These are phyloP conservation scores for Vigna unguiculata DNA, from an alignment of 306 rosid species.

Conservation along the genomic window DNA sequence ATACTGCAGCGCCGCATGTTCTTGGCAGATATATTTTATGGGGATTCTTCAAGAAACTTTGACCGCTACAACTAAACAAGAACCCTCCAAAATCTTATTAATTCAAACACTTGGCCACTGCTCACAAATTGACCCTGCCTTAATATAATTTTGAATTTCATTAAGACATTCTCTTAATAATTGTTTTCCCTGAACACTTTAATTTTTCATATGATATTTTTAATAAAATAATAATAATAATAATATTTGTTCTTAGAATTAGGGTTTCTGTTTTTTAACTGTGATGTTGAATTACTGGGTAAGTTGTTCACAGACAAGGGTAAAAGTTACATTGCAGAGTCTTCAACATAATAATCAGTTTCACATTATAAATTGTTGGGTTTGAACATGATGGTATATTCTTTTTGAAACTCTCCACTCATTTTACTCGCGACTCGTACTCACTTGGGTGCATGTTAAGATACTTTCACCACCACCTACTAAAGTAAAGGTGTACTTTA, in stretches of 20 bases:
- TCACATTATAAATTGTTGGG: background rate
- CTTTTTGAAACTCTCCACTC: background rate
- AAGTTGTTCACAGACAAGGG: too few species aligned
- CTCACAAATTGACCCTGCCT: slow-evolving; percentile 48
- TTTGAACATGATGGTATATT: background rate
- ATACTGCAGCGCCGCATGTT: slow-evolving; percentile 38
- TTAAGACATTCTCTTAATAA: slow-evolving; percentile 10
- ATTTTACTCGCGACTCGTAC: background rate
- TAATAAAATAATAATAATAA: too few species aligned
- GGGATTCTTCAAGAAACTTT: slow-evolving; percentile 57
- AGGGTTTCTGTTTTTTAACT: too few species aligned
- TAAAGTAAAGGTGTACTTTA: background rate
- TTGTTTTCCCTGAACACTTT: background rate
- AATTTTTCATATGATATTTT: too few species aligned
- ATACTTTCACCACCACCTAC: background rate
- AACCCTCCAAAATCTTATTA: background rate
- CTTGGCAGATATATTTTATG: slow-evolving; percentile 40
- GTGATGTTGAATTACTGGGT: too few species aligned
- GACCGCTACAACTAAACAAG: slow-evolving; percentile 45
- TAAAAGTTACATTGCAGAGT: background rate
- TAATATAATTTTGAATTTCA: background rate
- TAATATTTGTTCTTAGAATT: too few species aligned
- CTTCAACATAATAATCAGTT: background rate
- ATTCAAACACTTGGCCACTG: slow-evolving; percentile 23
- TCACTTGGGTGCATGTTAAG: background rate